These are phyloP conservation scores for Aureobasidium namibiae DNA, from an alignment of 2,329 filamentous ascomycete species.

Conservation along the genomic window DNA sequence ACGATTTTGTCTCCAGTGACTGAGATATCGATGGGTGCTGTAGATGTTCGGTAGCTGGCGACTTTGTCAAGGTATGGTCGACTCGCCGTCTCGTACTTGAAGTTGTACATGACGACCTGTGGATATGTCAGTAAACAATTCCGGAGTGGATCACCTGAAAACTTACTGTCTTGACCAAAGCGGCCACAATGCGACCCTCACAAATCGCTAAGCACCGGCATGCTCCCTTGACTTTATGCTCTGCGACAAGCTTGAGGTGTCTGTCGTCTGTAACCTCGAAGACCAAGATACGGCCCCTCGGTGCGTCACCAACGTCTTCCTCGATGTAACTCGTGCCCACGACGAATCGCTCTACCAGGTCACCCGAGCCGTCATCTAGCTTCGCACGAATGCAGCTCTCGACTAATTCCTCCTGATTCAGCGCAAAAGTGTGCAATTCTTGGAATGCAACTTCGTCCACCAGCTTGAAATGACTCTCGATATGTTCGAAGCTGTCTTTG, in stretches of 20 bases:
- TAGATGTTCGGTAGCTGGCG: conserved; percentile 71
- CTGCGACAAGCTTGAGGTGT: conserved; percentile 62
- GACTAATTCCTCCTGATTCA: conserved; percentile 65
- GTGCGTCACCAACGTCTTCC: conserved; percentile 44
- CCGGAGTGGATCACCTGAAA: neutral
- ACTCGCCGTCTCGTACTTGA: conserved; percentile 48
- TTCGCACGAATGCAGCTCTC: conserved; percentile 76
- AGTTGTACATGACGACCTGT: conserved; percentile 51
- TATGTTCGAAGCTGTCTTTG: conserved; percentile 60
- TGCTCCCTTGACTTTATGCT: conserved; percentile 64
- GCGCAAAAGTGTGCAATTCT: conserved; percentile 60
- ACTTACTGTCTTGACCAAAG: conserved; percentile 76
- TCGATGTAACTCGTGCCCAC: conserved; percentile 79
- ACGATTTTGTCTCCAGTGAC: conserved; percentile 69
- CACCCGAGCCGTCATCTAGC: conserved; percentile 50
- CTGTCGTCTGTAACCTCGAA: conserved; percentile 73
- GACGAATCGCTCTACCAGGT: conserved; percentile 68
- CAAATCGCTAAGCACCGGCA: conserved; percentile 73
- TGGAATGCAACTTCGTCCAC: conserved; percentile 87
- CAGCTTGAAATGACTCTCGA: conserved; percentile 75
- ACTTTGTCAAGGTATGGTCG: conserved; percentile 55
- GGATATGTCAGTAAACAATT: conserved; percentile 16
- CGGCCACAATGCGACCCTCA: conserved; percentile 71
- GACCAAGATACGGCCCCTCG: conserved; percentile 72
- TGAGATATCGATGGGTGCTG: conserved; percentile 72